Evolutionary conservation across 176 grass and related monocot species (phyloP), one percentile per base, ranked within the genome.

Genomic region (Chrysopogon serrulatus): DNA sequence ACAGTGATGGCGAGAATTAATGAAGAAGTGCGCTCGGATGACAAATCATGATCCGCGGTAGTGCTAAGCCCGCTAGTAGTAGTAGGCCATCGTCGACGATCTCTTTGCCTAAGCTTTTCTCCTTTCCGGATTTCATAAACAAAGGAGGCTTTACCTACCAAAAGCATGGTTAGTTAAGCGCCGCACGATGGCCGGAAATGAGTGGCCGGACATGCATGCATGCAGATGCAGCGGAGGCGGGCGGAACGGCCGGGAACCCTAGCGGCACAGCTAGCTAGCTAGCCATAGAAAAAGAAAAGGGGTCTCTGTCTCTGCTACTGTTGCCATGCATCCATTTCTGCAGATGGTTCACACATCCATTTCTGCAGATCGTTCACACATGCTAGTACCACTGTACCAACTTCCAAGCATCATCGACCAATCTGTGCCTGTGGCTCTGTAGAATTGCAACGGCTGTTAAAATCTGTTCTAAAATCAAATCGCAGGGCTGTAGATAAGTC

Each of bases 131-230:
- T 66, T 65, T 65, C 5, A 54, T 11, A 27, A 47, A 26, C 62
- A 85, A 60, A 19, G 14, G 53, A 6, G 13, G 8, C 77, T 27
- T 19, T 76, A 76, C 77, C 77, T 76, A 81, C 63, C 33, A 42
- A 81, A 85, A 76, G 78, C 71, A n/a, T 54, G 30, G 57, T 85
- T 60, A 6, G 49, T 81, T 77, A 85, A 70, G 49, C 70, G 32
- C 40, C 19, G 76, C 37, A 17, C 59, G 24, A 26, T 78, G 24
- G 13, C n/a, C 61, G 51, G 26, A 12, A 36, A 71, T 7, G 32
- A 78, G 31, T 74, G 72, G 72, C 13, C n/a, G n/a, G n/a, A n/a
- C n/a, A n/a, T n/a, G n/a, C 56, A 28, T 13, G 26, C 59, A 13
- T 14, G 59, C 59, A 61, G 56, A 9, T 53, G 51, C 51, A 23